phyloP scores from a whole-genome alignment of 208 protist species.

The Leishmania major region DNA sequence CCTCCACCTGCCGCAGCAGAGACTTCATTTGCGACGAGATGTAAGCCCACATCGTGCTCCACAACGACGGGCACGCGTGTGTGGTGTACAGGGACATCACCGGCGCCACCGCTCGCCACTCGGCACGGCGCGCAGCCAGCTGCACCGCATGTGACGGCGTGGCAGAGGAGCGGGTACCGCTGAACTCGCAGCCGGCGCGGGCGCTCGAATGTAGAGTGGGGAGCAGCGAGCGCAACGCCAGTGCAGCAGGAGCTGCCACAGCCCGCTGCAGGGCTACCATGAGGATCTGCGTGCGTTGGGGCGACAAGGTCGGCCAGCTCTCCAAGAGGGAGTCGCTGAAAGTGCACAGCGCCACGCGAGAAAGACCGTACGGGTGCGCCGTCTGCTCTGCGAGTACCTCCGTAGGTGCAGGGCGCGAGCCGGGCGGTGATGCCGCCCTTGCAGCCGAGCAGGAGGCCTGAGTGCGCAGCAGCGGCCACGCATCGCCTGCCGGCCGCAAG shows the following conservation, averaged over 20 bases:
- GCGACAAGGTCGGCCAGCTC: background rate
- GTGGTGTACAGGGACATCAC: conserved; percentile 2
- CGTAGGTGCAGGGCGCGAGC: background rate
- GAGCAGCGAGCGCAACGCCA: conserved; percentile 7
- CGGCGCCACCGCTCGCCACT: conserved; percentile 23
- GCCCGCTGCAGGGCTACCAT: conserved; percentile 15
- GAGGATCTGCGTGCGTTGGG: background rate
- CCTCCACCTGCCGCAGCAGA: conserved; percentile 9
- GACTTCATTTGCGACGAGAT: conserved; percentile 7
- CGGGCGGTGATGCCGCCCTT: background rate
- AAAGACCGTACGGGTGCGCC: conserved; percentile 9
- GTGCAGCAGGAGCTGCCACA: conserved; percentile 16
- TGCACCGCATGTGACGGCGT: background rate
- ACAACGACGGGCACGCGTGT: background rate
- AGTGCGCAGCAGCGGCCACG: background rate
- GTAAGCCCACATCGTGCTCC: conserved; percentile 12
- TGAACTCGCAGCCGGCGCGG: background rate
- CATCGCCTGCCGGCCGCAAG: conserved; percentile 4
- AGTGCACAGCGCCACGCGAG: conserved; percentile 5
- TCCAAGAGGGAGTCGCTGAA: conserved; percentile 1
- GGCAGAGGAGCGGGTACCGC: background rate
- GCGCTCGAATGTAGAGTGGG: background rate
- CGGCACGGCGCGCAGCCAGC: background rate
- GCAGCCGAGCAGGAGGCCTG: background rate
- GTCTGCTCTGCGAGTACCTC: conserved; percentile 4